phyloP scores from a whole-genome alignment of 306 rosid species.

The Vigna radiata region DNA sequence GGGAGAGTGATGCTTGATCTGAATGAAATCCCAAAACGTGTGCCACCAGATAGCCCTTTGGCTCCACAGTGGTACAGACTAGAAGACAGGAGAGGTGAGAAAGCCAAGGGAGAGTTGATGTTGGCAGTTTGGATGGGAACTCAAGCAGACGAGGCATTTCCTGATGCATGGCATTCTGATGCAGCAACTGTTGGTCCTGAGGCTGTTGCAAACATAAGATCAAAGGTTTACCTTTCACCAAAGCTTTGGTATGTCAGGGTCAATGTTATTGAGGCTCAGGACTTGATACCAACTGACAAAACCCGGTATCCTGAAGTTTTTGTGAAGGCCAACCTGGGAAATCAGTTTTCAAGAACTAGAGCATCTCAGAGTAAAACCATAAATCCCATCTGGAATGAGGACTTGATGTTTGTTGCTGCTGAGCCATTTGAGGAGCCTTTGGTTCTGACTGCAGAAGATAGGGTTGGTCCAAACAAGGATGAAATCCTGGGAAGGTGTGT shows the following conservation, averaged over 20 bases:
- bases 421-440: conserved; percentile 84
- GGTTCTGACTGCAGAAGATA: conserved; percentile 69
- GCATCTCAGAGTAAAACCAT: conserved; percentile 66
- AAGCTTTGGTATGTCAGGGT: conserved; percentile 91
- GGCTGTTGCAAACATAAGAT: conserved; percentile 62
- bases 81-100: conserved; percentile 63
- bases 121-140: conserved; percentile 95
- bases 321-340: conserved; percentile 65
- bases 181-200: conserved; percentile 74
- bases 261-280: conserved; percentile 88
- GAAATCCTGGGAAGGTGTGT: conserved; percentile 72
- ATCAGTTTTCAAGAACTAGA: conserved; percentile 64
- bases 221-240: conserved; percentile 84
- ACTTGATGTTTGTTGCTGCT: conserved; percentile 76
- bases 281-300: conserved; percentile 68
- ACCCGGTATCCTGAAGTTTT: conserved; percentile 72
- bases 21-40: conserved; percentile 48
- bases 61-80: conserved; percentile 89
- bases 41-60: conserved; percentile 70
- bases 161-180: conserved; percentile 89
- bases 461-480: conserved; percentile 68
- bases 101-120: conserved; percentile 80
- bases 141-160: conserved; percentile 90
- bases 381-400: conserved; percentile 88
- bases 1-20: conserved; percentile 69